These are phyloP conservation scores for Gonium pectorale DNA, from an alignment of 139 green algal genomes.

Conservation along the genomic window DNA sequence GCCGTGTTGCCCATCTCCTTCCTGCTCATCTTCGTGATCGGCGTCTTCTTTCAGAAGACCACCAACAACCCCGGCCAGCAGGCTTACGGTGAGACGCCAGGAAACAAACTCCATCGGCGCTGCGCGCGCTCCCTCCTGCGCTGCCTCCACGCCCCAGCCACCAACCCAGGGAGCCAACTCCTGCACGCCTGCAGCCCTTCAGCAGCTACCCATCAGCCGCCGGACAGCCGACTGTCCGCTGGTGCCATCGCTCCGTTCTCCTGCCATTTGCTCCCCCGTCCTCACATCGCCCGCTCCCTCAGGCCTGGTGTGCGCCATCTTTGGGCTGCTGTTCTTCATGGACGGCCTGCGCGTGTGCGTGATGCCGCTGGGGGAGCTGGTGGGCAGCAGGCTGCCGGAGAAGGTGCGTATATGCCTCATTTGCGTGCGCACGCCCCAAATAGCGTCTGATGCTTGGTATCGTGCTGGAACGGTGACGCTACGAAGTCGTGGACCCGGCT, in stretches of 20 bases:
- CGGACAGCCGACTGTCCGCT: no score
- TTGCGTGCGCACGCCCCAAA: no score
- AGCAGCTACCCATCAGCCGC: no score
- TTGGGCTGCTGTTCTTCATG: constrained; percentile 28
- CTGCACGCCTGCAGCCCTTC: no score
- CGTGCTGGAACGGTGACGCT: no score
- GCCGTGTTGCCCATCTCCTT: constrained; percentile 17
- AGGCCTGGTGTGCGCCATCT: constrained; percentile 23
- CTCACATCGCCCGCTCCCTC: no score
- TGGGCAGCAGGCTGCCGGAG: neutral
- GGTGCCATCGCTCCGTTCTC: no score
- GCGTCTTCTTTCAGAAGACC: constrained; percentile 1
- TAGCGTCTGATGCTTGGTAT: no score
- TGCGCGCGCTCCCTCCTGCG: no score
- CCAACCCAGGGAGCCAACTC: neutral
- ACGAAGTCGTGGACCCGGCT: no score
- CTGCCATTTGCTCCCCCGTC: neutral
- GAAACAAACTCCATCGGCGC: neutral
- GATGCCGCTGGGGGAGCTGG: constrained; percentile 42
- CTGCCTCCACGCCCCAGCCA: no score
- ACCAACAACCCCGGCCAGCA: neutral
- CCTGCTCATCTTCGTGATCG: constrained; percentile 10
- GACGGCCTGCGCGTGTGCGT: constrained; percentile 35
- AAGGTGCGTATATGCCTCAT: no score
- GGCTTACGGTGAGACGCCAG: neutral